Percentiles rank a stretch among this genome's conserved stretches.
These are phyloP conservation scores for Gaertneriomyces sp. DNA, from an alignment of 192 early-diverging fungal genomes.

Conservation along the genomic window DNA sequence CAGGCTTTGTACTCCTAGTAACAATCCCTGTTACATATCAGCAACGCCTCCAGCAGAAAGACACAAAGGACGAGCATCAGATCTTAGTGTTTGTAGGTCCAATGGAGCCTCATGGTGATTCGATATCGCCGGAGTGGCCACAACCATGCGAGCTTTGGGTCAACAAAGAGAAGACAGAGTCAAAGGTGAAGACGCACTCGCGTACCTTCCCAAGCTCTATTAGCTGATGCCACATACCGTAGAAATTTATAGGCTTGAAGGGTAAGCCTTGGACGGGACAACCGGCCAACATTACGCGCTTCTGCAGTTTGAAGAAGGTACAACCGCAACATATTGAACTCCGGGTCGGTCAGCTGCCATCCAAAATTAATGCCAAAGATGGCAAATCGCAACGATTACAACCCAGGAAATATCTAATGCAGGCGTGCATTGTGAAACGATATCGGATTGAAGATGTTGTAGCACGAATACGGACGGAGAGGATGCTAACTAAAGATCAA, in stretches of 20 bases:
- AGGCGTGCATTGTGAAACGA: neutral
- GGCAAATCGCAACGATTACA: conserved; percentile 8
- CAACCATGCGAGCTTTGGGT: conserved; percentile 15
- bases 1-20: neutral
- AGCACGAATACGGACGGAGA: neutral
- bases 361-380: neutral
- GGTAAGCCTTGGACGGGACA: conserved; percentile 17
- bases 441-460: conserved; percentile 1
- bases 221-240: neutral
- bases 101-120: neutral
- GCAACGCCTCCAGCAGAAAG: neutral
- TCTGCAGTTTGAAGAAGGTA: neutral
- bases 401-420: conserved; percentile 10
- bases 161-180: conserved; percentile 1
- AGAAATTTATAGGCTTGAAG: conserved; percentile 18
- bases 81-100: neutral
- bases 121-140: conserved; percentile 6
- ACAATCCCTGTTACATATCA: neutral
- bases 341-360: neutral
- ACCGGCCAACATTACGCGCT: conserved; percentile 12
- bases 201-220: too few relatives aligned
- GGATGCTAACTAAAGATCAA: neutral
- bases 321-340: conserved; percentile 5
- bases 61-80: neutral
- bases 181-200: neutral